phyloP scores from a whole-genome alignment of 345 rosid species.

The Linum usitatissimum region DNA sequence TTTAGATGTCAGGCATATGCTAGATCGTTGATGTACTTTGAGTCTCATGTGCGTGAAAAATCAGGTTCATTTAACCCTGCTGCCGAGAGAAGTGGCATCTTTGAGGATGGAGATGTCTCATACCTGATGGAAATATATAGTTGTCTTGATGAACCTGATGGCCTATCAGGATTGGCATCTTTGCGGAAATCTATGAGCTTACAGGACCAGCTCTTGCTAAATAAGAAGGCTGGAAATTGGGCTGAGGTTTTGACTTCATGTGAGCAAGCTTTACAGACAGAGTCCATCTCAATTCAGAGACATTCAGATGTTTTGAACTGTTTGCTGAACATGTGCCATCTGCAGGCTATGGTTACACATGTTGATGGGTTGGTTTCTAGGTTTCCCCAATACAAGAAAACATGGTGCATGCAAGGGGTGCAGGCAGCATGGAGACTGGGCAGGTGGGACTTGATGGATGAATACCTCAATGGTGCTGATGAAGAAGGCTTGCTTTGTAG shows the following conservation, averaged over 20 bases:
- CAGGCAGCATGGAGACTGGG: constrained; percentile 99
- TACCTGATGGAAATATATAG: constrained; percentile 92
- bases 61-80: constrained; percentile 95
- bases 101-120: constrained; percentile 88
- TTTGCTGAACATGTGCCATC: constrained; percentile 89
- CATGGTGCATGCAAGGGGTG: constrained; percentile 98
- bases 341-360: constrained; percentile 95
- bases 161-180: constrained; percentile 80
- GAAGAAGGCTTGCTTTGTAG: constrained; percentile 74
- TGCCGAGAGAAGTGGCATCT: constrained; percentile 68
- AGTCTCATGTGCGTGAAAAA: constrained; percentile 73
- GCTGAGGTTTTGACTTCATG: constrained; percentile 87
- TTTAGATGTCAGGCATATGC: constrained; percentile 93
- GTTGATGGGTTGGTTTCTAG: constrained; percentile 92
- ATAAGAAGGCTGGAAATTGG: constrained; percentile 92
- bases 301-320: constrained; percentile 94
- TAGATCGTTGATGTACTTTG: constrained; percentile 90
- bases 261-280: constrained; percentile 96
- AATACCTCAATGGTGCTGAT: constrained; percentile 81
- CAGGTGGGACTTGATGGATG: constrained; percentile 94
- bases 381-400: constrained; percentile 79
- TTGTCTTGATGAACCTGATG: constrained; percentile 89
- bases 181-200: constrained; percentile 69
- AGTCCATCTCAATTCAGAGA: constrained; percentile 76
- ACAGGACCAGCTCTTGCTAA: constrained; percentile 80